Base-by-base conservation (phyloP, 306 rosid genomes). In the Coriaria nepalensis region DNA sequence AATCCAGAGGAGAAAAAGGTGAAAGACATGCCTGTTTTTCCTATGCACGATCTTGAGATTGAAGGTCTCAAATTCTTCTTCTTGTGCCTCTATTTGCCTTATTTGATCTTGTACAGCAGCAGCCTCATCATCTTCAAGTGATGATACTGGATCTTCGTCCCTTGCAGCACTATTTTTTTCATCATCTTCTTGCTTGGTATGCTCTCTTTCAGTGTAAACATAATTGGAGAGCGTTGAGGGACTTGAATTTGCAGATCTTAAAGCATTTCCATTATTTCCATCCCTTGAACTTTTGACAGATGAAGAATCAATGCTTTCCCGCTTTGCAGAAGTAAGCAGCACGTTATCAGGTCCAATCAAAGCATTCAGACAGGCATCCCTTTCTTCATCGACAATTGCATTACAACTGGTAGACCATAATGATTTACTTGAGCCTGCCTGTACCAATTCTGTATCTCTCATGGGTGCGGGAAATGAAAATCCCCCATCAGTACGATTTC, bases 31-130 rank as follows among this genome's bases (percentile, higher is more conserved):
- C 98, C 96, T 92, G 96, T 92, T 92, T 76, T 92, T 92, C 68
- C 96, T 62, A 68, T 92, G 98, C 76, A 92, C 96, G 59, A 92
- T 82, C 84, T 77, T 85, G 55, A 92, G 94, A 72, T 85, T 79
- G 81, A 92, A 92, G 60, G 94, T 82, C 64, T 92, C 96, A 73
- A 92, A 92, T 67, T 85, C 96, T 59, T 85, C 94, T 76, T 85
- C 98, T 67, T 92, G 98, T 39, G 81, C 84, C 75, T 75, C 79
- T 77, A 92, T 79, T 72, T 92, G 98, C 77, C 88, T 71, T 53
- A 85, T 87, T 82, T 92, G 98, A 80, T 85, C 98, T 75, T 92
- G 98, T 59, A 92, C 93, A 48, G 96, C 98, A 52, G 94, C 92
- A 36, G 90, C 85, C 71, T 92, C 98, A 66, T 92, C 98, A 52